Percentiles rank a stretch among this genome's conserved stretches.
phyloP scores from a whole-genome alignment of 2,329 filamentous ascomycete genomes.

The Colletotrichum sublineola region DNA sequence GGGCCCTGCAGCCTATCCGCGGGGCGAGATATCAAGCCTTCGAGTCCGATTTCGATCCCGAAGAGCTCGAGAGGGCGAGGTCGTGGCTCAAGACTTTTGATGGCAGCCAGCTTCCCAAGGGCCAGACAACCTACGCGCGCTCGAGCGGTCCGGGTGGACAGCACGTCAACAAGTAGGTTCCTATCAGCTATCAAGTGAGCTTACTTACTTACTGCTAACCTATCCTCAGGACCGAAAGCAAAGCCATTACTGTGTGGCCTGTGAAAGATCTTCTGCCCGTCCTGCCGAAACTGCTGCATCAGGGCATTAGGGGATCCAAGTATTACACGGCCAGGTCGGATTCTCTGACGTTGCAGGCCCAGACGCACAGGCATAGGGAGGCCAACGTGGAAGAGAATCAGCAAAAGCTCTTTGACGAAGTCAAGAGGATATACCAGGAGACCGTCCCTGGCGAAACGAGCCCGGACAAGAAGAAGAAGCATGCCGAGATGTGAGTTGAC shows the following conservation, averaged over 20 bases:
- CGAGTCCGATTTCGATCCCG: conserved; percentile 63
- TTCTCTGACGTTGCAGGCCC: conserved; percentile 67
- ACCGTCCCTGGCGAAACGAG: conserved; percentile 62
- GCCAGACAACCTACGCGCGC: conserved; percentile 67
- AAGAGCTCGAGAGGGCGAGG: conserved; percentile 64
- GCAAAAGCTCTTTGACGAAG: conserved; percentile 62
- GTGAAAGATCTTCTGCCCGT: conserved; percentile 59
- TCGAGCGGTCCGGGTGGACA: conserved; percentile 73
- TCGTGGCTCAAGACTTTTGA: conserved; percentile 64
- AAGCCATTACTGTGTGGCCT: conserved; percentile 68
- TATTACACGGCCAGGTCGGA: conserved; percentile 67
- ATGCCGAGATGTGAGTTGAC: conserved; percentile 60
- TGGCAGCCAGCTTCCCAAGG: conserved; percentile 60
- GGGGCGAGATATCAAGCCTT: conserved; percentile 59
- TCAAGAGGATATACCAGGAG: conserved; percentile 61
- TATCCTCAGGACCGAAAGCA: conserved; percentile 67
- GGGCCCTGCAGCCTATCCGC: conserved; percentile 25
- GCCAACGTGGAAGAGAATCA: conserved; percentile 68
- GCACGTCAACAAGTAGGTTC: conserved; percentile 71
- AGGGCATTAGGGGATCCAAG: conserved; percentile 62
- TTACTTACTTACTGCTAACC: background rate
- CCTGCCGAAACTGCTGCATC: conserved; percentile 63
- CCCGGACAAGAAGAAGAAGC: conserved; percentile 61
- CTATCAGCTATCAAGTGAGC: background rate
- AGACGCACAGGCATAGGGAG: conserved; percentile 65